Percentiles rank a stretch among this genome's conserved stretches.
Conservation (phyloP, 202 grass and related monocot species). For the Digitaria exilis region DNA sequence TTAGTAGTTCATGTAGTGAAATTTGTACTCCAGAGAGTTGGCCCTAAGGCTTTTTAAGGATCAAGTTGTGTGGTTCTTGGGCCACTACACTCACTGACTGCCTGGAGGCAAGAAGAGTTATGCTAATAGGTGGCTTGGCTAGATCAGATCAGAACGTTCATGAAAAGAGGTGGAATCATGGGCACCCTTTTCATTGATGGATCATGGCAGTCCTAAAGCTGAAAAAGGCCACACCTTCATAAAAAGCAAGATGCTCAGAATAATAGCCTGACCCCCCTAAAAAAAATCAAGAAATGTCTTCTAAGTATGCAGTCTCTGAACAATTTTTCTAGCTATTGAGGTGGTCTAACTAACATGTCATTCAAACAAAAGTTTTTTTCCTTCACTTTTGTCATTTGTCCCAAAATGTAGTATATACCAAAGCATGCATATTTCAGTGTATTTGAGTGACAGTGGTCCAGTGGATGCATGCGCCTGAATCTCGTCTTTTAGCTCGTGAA, state of each 20-base stretch:
- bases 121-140: conserved; percentile 20
- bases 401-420: not conserved
- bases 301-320: not conserved
- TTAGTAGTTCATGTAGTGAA: not conserved
- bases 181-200: conserved; percentile 46
- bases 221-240: conserved; percentile 36
- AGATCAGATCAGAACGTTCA: conserved; percentile 53
- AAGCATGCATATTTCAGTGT: conserved; percentile 4
- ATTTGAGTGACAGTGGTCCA: conserved; percentile 18
- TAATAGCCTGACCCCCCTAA: not conserved
- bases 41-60: conserved; percentile 19
- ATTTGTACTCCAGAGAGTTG: not conserved
- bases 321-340: not conserved
- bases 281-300: conserved; percentile 1
- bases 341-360: not conserved
- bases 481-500: conserved; percentile 40
- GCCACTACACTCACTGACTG: not conserved
- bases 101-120: conserved; percentile 34
- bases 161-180: conserved; percentile 41
- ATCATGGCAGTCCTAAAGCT: conserved; percentile 62
- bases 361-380: not conserved
- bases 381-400: not conserved
- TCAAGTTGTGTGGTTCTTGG: conserved; percentile 27
- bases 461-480: conserved; percentile 12
- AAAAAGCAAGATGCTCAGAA: conserved; percentile 34